Evolutionary conservation across 1,139 yeast genomes (phyloP).

Genomic region (Suzukiozyma palmioleophila): DNA sequence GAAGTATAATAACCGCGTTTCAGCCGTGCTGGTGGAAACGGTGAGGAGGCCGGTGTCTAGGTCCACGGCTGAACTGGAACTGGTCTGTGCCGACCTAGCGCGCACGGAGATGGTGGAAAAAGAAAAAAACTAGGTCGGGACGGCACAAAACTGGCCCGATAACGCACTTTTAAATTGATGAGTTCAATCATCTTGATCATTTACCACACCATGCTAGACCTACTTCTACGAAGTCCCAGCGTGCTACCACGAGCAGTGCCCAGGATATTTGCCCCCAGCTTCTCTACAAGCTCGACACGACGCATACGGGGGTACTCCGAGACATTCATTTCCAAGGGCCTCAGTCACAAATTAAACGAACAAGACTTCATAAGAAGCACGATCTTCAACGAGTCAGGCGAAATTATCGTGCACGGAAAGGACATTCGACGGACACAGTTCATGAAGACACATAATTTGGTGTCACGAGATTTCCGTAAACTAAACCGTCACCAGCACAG

Average conservation of each 20-base stretch:
- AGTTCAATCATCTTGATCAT: too few relatives aligned
- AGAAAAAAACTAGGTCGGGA: too few relatives aligned
- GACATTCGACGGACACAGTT: conserved; percentile 34
- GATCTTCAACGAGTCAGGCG: conserved; percentile 32
- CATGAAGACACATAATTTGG: conserved; percentile 32
- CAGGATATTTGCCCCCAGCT: neutral
- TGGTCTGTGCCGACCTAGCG: too few relatives aligned
- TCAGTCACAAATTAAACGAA: conserved; percentile 9
- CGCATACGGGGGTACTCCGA: neutral
- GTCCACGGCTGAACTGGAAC: too few relatives aligned
- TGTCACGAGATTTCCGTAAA: conserved; percentile 41
- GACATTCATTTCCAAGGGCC: neutral
- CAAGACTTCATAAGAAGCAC: conserved; percentile 56
- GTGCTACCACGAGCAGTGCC: too few relatives aligned
- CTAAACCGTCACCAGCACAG: conserved; percentile 25
- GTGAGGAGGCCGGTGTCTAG: too few relatives aligned
- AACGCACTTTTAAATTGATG: too few relatives aligned
- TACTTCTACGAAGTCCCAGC: too few relatives aligned
- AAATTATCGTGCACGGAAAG: conserved; percentile 36
- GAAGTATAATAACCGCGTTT: too few relatives aligned
- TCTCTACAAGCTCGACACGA: neutral
- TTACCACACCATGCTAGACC: too few relatives aligned
- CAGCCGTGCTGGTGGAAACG: neutral
- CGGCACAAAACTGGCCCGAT: too few relatives aligned
- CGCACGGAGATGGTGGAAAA: too few relatives aligned